Percentiles rank a stretch among this genome's conserved stretches.
These are phyloP conservation scores for Musa balbisiana DNA, from an alignment of 202 grass and related monocot genomes.

Conservation along the genomic window DNA sequence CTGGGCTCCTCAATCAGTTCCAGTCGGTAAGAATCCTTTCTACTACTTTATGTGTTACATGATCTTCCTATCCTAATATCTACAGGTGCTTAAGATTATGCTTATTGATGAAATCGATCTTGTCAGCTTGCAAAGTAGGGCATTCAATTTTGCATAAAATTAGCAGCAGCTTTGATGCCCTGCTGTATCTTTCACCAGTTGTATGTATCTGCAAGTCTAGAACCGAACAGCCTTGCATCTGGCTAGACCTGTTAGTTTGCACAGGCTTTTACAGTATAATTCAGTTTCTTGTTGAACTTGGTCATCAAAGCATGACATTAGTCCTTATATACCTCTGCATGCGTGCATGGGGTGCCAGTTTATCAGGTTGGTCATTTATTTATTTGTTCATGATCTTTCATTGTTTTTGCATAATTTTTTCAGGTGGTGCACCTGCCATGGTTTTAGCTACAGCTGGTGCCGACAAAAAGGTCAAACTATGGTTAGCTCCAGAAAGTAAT, in stretches of 20 bases:
- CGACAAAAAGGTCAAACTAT: conserved; percentile 95
- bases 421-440: conserved; percentile 41
- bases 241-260: neutral
- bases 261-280: neutral
- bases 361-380: neutral
- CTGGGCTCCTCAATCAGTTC: conserved; percentile 54
- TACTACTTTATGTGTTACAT: neutral
- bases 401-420: neutral
- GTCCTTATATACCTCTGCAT: neutral
- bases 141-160: neutral
- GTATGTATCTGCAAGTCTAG: neutral
- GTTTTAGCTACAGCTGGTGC: conserved; percentile 52
- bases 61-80: neutral
- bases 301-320: neutral
- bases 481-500: conserved; percentile 48
- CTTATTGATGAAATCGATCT: neutral
- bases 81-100: neutral
- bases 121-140: neutral
- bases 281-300: neutral
- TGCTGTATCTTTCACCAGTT: neutral
- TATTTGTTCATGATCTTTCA: conserved; percentile 19
- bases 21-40: conserved; percentile 46
- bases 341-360: neutral
- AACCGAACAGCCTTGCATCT: neutral
- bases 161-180: neutral